These are phyloP conservation scores for Agastache rugosa DNA, from an alignment of 257 asterid genomes.

Conservation along the genomic window DNA sequence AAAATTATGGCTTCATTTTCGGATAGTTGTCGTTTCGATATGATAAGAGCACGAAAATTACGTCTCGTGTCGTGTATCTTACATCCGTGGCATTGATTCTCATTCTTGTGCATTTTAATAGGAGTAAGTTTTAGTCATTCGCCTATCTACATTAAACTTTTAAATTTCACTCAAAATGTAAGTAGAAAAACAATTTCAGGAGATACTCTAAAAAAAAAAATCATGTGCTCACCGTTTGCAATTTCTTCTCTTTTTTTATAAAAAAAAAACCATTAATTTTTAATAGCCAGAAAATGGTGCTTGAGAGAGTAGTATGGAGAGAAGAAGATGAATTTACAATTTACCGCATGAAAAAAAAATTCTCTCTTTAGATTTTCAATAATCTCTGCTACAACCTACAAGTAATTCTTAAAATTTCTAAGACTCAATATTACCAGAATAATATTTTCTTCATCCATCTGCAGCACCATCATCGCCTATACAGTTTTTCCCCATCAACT, in stretches of 20 bases:
- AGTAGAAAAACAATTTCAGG: neutral
- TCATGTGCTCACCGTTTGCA: too few relatives aligned
- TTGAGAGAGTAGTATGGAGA: too few relatives aligned
- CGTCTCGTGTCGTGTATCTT: too few relatives aligned
- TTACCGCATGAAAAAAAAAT: conserved; percentile 2
- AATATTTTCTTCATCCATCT: neutral
- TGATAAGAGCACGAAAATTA: too few relatives aligned
- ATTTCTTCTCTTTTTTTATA: too few relatives aligned
- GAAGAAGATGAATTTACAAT: conserved; percentile 1
- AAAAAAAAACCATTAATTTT: too few relatives aligned
- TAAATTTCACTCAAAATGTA: neutral
- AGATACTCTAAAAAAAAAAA: too few relatives aligned
- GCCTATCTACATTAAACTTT: neutral
- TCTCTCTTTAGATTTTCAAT: neutral
- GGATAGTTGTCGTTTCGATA: too few relatives aligned
- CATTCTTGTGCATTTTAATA: too few relatives aligned
- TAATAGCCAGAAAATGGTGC: too few relatives aligned
- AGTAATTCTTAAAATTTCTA: conserved; percentile 17
- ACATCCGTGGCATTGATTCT: too few relatives aligned
- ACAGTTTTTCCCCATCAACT: conserved; percentile 9
- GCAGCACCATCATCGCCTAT: conserved; percentile 19
- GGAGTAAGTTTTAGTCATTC: neutral
- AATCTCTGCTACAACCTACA: conserved; percentile 17
- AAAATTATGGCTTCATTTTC: too few relatives aligned
- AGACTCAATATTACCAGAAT: neutral